Conservation (phyloP, 2,329 filamentous ascomycete genomes). For the Amphichorda felina region DNA sequence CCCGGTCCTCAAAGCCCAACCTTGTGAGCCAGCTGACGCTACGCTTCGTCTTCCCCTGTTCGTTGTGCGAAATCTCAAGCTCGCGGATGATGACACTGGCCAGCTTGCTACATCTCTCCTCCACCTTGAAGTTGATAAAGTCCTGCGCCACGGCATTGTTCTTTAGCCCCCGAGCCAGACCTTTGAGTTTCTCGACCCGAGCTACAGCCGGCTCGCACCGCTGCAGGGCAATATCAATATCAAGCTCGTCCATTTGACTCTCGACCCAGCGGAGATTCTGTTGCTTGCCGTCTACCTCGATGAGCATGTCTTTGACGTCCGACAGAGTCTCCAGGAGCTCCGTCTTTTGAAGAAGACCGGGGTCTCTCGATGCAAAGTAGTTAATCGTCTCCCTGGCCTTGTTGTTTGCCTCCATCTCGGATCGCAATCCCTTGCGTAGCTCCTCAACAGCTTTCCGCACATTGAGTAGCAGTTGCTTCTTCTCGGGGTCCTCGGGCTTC, state of each 20-base stretch:
- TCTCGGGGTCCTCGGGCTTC: slow-evolving; percentile 67
- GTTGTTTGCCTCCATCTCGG: slow-evolving; percentile 78
- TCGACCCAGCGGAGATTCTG: slow-evolving; percentile 96
- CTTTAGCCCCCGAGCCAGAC: slow-evolving; percentile 67
- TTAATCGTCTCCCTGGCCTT: slow-evolving; percentile 77
- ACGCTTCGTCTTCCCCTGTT: slow-evolving; percentile 63
- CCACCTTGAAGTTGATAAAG: slow-evolving; percentile 83
- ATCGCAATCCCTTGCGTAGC: slow-evolving; percentile 71
- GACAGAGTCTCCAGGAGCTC: slow-evolving; percentile 71
- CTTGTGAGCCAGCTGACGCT: slow-evolving; percentile 77
- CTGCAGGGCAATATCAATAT: slow-evolving; percentile 90
- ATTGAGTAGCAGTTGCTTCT: slow-evolving; percentile 69
- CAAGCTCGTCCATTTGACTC: slow-evolving; percentile 85
- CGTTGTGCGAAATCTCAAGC: slow-evolving; percentile 65
- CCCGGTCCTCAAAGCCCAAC: slow-evolving; percentile 82
- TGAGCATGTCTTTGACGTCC: slow-evolving; percentile 73
- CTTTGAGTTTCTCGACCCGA: slow-evolving; percentile 74
- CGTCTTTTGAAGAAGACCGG: slow-evolving; percentile 64
- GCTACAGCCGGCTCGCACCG: slow-evolving; percentile 75
- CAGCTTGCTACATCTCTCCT: slow-evolving; percentile 69
- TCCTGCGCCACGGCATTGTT: slow-evolving; percentile 82
- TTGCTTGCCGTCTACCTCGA: slow-evolving; percentile 93
- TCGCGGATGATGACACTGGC: slow-evolving; percentile 67
- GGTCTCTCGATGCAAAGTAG: slow-evolving; percentile 71
- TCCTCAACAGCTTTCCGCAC: slow-evolving; percentile 91